A percentile compares a stretch with the other conserved stretches of the same genome.
phyloP scores from a whole-genome alignment of 305 asterid species.

The Fraxinus greggii region DNA sequence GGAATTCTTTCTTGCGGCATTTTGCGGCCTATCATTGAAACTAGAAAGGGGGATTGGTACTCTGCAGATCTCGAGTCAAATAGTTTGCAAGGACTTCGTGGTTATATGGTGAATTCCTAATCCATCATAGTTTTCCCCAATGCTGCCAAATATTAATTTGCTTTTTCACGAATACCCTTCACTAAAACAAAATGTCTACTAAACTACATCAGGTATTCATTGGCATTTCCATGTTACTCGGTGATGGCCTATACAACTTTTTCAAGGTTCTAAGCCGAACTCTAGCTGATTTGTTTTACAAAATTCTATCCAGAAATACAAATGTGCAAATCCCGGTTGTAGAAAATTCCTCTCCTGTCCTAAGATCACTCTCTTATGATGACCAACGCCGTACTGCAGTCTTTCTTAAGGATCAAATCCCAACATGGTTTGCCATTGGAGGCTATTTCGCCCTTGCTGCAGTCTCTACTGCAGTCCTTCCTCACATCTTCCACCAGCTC shows the following conservation, averaged over 20 bases:
- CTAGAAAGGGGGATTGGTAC: conserved; percentile 40
- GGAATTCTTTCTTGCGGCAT: conserved; percentile 49
- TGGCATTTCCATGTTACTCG: conserved; percentile 56
- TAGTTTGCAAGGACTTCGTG: conserved; percentile 33
- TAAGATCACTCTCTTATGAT: conserved; percentile 25
- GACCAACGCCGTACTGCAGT: conserved; percentile 36
- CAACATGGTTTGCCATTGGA: conserved; percentile 38
- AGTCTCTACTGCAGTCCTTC: conserved; percentile 37
- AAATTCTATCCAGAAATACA: conserved; percentile 22
- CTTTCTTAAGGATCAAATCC: conserved; percentile 52
- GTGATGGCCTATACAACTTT: conserved; percentile 57
- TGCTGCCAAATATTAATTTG: background rate
- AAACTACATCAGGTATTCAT: conserved; percentile 40
- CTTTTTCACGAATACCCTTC: background rate
- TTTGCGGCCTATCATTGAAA: conserved; percentile 42
- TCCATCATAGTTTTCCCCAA: background rate
- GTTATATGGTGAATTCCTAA: conserved; percentile 28
- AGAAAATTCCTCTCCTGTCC: background rate
- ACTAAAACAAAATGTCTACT: background rate
- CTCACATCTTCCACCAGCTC: conserved; percentile 49
- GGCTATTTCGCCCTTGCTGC: conserved; percentile 46
- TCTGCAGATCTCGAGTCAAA: conserved; percentile 19
- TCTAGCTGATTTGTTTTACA: conserved; percentile 23
- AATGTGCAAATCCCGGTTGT: conserved; percentile 29
- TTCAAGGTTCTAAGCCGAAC: conserved; percentile 42